Evolutionary conservation across 495 filamentous ascomycete genomes (phyloP), one percentile per base, ranked within the genome.

Genomic region (Trichoderma orchidacearum): DNA sequence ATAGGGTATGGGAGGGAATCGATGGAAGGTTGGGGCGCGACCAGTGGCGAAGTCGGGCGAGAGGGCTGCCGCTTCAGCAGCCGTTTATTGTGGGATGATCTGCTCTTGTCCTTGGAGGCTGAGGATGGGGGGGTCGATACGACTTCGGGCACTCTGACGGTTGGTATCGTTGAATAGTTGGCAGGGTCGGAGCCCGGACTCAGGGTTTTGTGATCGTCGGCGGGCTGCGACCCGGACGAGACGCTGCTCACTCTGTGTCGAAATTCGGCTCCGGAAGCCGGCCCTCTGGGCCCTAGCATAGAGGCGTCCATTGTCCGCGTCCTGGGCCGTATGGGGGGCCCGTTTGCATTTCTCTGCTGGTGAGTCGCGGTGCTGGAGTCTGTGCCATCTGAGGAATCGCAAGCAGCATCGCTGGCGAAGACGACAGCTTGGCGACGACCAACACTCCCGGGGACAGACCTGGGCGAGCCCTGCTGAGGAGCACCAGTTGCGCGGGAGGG

Each of bases 1-100:
- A 85, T 74, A 2, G 81, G 80, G 29, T 74, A 66, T 3, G 74
- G 77, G 11, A 81, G 61, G 3, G 77, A 80, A 63, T 80, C 78
- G 32, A 79, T 70, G 3, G 73, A 76, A 0, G 77, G 76, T 45
- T 70, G 70, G 3, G 63, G 67, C 4, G 70, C 72, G 41, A 72
- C 58, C 21, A 73, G 56, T 15, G 78, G 77, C 17, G 77, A 79
- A 1, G 73, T 71, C 13, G 77, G 73, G 6, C 75, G 70, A 18
- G 72, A 73, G 7, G 75, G 69, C 27, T 61, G 61, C n/a, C 72
- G 70, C 62, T 80, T 81, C 5, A 74, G 69, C 30, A 77, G 63
- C 25, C 74, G 73, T 48, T 71, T 66, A 32, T 70, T 68, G 12
- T 63, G 58, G 8, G 68, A 55, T 28, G 67, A 74, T 61, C 67